Evolutionary conservation across 768 basidiomycete genomes (phyloP).

Genomic region (Auriscalpium orientale): DNA sequence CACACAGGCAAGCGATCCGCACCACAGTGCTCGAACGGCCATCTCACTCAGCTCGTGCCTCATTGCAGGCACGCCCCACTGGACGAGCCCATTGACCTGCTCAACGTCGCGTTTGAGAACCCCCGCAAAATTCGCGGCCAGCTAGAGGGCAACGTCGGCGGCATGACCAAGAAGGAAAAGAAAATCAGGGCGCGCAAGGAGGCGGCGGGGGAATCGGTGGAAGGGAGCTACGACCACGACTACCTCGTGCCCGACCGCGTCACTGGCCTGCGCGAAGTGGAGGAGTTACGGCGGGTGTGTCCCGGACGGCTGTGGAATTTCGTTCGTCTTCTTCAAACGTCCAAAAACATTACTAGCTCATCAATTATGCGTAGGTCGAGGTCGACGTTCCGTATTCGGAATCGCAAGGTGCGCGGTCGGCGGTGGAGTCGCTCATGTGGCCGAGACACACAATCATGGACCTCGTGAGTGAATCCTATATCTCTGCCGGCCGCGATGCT

Average conservation of each 20-base stretch:
- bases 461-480: constrained; percentile 43
- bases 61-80: constrained; percentile 55
- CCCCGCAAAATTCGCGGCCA: constrained; percentile 63
- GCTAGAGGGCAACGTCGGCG: constrained; percentile 37
- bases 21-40: not conserved
- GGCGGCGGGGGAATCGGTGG: not conserved
- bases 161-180: constrained; percentile 37
- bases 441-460: constrained; percentile 87
- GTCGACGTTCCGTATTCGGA: constrained; percentile 83
- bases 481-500: not conserved
- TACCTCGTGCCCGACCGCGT: constrained; percentile 88
- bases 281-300: constrained; percentile 70
- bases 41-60: not conserved
- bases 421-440: constrained; percentile 66
- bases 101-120: constrained; percentile 95
- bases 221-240: constrained; percentile 12
- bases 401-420: constrained; percentile 45
- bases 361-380: constrained; percentile 50
- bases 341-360: constrained; percentile 1
- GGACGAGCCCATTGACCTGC: constrained; percentile 80
- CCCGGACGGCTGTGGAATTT: constrained; percentile 87
- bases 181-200: constrained; percentile 18
- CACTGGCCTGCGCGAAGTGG: constrained; percentile 69
- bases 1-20: constrained; percentile 47
- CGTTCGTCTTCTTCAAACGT: constrained; percentile 33